Evolutionary conservation across 2,329 filamentous ascomycete genomes (phyloP), one percentile per base, ranked within the genome.

Genomic region (Cladosporium velox): DNA sequence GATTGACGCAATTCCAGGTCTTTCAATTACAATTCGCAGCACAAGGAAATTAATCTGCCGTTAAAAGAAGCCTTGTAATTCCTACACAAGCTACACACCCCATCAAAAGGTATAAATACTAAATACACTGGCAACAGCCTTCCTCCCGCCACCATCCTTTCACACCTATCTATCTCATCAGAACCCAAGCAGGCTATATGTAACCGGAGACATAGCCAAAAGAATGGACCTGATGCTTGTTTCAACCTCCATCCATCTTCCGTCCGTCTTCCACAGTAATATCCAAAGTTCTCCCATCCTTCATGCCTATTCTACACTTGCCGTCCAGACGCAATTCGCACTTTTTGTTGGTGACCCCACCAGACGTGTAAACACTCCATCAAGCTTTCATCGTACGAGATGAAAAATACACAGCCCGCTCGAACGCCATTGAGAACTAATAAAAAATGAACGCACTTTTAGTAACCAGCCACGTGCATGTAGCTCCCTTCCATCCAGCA

Each of bases 401-500:
- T 21, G n/a, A 24, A 24, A 24, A 24, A 47, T 21, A 55, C 26
- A 26, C 15, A 54, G 41, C 21, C 61, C 61, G 61, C 61, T 64
- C 26, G 14, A 64, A 64, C 61, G 61, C 61, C 61, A 41, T 57
- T 21, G 28, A 21, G 28, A 26, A 8, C 28, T 4, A 52, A 14
- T 10, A 26, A 21, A 26, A 44, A n/a, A 52, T n/a, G 41, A 18
- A n/a, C n/a, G 41, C 41, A 47, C 41, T 47, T 47, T 47, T 47
- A 21, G n/a, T 30, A 15, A n/a, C 21, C 51, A 54, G 51, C 35
- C 15, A 41, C 35, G 15, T 41, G 4, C 18, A 41, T 51, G 59
- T 61, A 24, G 35, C 70, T 24, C 67, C 35, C 14, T 18, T 7
- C 35, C 35, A 2, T 44, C 38, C 38, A 44, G 38, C 52, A 34